Evolutionary conservation across 176 grass and related monocot species (phyloP), one percentile per base, ranked within the genome.

Genomic region (Ampelocalamus luodianensis): DNA sequence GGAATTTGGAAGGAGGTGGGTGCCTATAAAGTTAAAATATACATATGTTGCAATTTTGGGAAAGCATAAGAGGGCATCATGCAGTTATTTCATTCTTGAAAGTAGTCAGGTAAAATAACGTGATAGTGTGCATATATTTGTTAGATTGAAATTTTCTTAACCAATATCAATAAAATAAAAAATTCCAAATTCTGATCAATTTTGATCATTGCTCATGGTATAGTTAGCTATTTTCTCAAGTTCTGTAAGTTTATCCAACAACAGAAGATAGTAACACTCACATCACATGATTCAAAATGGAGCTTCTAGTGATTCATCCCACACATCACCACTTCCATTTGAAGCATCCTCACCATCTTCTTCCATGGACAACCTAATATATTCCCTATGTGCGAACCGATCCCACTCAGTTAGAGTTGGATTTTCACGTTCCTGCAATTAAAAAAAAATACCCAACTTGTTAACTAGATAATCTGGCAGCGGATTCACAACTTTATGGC

Each of bases 291-390:
- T 87, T 99, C 88, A 99, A 76, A 99, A 94, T 60, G 97, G 97
- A 80, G 97, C 92, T 71, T 96, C 91, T 56, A 99, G 93, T 72
- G 93, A 99, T 86, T 99, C 93, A 67, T 99, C 97, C 97, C 97
- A 99, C 64, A 99, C 94, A 92, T 99, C 97, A 59, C 97, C 96
- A 67, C 96, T 98, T 87, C 96, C 96, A 76, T 98, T 98, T 74
- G 96, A 98, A 85, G 91, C 96, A 94, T 98, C 96, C 89, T 98
- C 96, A 72, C 93, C 93, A 76, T 98, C 96, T 90, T 98, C 96
- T 80, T 98, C 96, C 96, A 98, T 98, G 27, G 96, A 98, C 59
- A 98, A 74, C 58, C 96, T 98, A 75, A 98, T 98, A 88, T 98
- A 98, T 65, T 98, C 96, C 81, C 93, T 93, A 78, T 98, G 96